phyloP scores from a whole-genome alignment of 169 alveolate genomes.

The Cryptosporidium ubiquitum region DNA sequence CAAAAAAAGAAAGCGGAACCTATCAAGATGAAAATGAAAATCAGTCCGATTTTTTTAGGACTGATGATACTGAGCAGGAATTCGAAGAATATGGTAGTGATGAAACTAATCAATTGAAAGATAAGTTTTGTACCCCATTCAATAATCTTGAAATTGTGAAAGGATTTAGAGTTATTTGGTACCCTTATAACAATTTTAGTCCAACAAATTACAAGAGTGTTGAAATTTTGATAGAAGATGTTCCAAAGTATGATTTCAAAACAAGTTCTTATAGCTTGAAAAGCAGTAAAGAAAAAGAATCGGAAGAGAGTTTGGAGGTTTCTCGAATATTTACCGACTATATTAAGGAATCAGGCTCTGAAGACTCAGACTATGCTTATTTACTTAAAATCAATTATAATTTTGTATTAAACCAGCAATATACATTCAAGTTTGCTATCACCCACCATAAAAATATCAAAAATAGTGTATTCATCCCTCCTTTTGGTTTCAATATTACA shows the following conservation, averaged over 20 bases:
- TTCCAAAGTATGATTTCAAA: slow-evolving; percentile 46
- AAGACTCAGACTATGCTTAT: slow-evolving; percentile 42
- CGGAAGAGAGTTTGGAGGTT: neutral
- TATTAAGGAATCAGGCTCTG: neutral
- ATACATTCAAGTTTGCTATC: slow-evolving; percentile 50
- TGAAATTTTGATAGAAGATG: slow-evolving; percentile 25
- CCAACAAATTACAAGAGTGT: slow-evolving; percentile 58
- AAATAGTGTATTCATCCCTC: slow-evolving; percentile 63
- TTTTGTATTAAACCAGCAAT: slow-evolving; percentile 10
- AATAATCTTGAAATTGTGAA: slow-evolving; percentile 36
- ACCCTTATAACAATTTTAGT: slow-evolving; percentile 48
- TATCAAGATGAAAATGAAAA: neutral
- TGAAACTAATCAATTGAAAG: neutral
- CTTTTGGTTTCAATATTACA: slow-evolving; percentile 67
- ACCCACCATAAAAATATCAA: slow-evolving; percentile 37
- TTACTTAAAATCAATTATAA: neutral
- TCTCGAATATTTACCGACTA: slow-evolving; percentile 6
- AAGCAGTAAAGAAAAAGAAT: neutral
- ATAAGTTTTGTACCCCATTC: slow-evolving; percentile 27
- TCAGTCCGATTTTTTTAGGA: neutral
- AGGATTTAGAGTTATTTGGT: slow-evolving; percentile 68
- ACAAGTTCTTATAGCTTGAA: slow-evolving; percentile 23
- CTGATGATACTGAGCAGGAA: neutral
- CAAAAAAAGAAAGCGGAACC: neutral
- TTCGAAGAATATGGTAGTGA: neutral